Percentiles rank a stretch among this genome's conserved stretches.
These are phyloP conservation scores for Pterocarpus santalinus DNA, from an alignment of 306 rosid genomes.

Conservation along the genomic window DNA sequence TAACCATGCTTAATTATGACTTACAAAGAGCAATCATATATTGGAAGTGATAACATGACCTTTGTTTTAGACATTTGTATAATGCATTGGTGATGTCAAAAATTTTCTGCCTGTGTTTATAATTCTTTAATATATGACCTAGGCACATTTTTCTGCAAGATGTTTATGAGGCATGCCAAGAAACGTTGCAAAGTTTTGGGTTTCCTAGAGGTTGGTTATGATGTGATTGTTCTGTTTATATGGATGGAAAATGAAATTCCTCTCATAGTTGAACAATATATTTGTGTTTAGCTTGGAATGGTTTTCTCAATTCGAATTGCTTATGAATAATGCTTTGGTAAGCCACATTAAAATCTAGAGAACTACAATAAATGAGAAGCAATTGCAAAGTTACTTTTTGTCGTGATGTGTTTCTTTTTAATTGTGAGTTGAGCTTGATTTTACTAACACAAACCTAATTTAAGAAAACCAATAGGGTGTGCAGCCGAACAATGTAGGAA, in stretches of 20 bases:
- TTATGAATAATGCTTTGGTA: background rate
- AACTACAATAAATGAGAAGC: background rate
- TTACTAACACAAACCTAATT: background rate
- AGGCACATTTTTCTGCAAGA: no score
- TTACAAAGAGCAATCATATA: no score
- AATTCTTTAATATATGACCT: no score
- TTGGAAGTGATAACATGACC: no score
- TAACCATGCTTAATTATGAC: no score
- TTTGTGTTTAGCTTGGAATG: background rate
- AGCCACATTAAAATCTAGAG: background rate
- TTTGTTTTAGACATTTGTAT: no score
- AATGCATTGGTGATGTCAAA: no score
- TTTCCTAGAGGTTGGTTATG: no score
- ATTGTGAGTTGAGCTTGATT: conserved; percentile 20
- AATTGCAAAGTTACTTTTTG: background rate
- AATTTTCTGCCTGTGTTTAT: no score
- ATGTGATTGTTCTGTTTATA: no score
- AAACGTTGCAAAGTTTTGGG: no score
- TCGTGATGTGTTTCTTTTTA: background rate
- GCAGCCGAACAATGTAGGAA: background rate
- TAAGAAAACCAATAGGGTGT: background rate
- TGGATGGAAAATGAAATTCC: background rate
- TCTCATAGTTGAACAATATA: background rate
- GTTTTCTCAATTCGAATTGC: conserved; percentile 12
- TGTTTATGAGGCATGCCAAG: no score